Evolutionary conservation across 2,329 filamentous ascomycete species (phyloP).

Genomic region (Keithomyces neogunnii): DNA sequence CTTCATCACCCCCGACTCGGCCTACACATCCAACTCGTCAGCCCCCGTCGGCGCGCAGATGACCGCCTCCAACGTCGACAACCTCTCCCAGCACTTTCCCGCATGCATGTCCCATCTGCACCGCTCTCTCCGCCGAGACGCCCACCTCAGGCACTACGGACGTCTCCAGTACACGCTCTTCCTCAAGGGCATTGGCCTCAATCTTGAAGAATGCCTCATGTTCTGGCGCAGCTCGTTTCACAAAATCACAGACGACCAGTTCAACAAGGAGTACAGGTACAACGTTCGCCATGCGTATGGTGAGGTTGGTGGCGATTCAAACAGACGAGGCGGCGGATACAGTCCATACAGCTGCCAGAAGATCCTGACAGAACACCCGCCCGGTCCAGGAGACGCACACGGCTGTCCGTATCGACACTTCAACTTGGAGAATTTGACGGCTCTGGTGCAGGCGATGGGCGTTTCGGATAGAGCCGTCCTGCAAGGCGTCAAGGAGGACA

Average conservation of each 20-base stretch:
- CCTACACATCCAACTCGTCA: slow-evolving; percentile 57
- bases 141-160: slow-evolving; percentile 87
- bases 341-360: slow-evolving; percentile 92
- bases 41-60: slow-evolving; percentile 64
- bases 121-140: slow-evolving; percentile 73
- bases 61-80: slow-evolving; percentile 70
- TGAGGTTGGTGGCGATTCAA: slow-evolving; percentile 87
- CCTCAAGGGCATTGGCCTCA: slow-evolving; percentile 89
- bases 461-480: slow-evolving; percentile 71
- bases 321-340: slow-evolving; percentile 79
- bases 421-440: slow-evolving; percentile 73
- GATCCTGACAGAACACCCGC: slow-evolving; percentile 81
- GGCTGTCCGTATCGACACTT: slow-evolving; percentile 98
- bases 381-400: slow-evolving; percentile 79
- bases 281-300: slow-evolving; percentile 94
- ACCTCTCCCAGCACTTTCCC: slow-evolving; percentile 72
- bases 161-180: slow-evolving; percentile 94
- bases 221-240: slow-evolving; percentile 89
- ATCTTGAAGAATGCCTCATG: slow-evolving; percentile 78
- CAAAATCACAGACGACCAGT: slow-evolving; percentile 83
- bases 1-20: slow-evolving; percentile 84
- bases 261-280: slow-evolving; percentile 97
- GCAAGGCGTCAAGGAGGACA: slow-evolving; percentile 78
- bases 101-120: slow-evolving; percentile 94
- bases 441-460: slow-evolving; percentile 68